These are phyloP conservation scores for Talaromyces sp. DNA, from an alignment of 2,329 filamentous ascomycete genomes.

Conservation along the genomic window DNA sequence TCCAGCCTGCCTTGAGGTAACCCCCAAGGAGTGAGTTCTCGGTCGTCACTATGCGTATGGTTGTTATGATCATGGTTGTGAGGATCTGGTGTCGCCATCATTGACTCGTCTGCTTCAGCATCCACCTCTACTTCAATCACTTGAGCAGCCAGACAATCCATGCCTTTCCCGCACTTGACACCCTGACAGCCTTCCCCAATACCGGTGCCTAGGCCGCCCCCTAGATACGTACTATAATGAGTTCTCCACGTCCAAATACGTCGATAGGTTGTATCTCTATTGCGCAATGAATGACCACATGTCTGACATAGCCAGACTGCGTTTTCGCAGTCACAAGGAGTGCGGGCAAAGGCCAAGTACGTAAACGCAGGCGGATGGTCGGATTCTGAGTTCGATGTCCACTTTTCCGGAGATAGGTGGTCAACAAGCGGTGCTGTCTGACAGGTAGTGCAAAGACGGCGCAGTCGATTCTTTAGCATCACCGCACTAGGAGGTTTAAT, in stretches of 20 bases:
- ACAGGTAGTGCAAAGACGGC: conserved; percentile 74
- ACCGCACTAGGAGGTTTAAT: conserved; percentile 71
- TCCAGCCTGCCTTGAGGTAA: conserved; percentile 7
- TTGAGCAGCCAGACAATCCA: conserved; percentile 68
- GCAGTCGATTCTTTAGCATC: conserved; percentile 68
- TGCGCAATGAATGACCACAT: conserved; percentile 67
- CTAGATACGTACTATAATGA: conserved; percentile 71
- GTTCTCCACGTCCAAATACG: conserved; percentile 85
- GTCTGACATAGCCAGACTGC: conserved; percentile 78
- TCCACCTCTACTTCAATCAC: conserved; percentile 81
- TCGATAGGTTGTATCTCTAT: conserved; percentile 54
- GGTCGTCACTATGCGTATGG: background rate
- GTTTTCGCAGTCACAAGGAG: conserved; percentile 53
- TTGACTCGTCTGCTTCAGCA: conserved; percentile 72
- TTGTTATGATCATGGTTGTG: conserved; percentile 16
- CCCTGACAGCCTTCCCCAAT: conserved; percentile 85
- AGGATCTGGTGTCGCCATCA: conserved; percentile 36
- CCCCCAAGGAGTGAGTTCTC: background rate
- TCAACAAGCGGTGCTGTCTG: conserved; percentile 61
- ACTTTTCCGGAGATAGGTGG: conserved; percentile 22
- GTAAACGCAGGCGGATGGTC: conserved; percentile 38
- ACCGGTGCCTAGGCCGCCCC: conserved; percentile 76
- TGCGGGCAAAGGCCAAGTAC: conserved; percentile 49
- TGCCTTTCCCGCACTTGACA: conserved; percentile 78
- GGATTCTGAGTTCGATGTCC: background rate